A percentile compares a stretch with the other conserved stretches of the same genome.
These are phyloP conservation scores for Diaporthe capsici DNA, from an alignment of 2,329 filamentous ascomycete genomes.

Conservation along the genomic window DNA sequence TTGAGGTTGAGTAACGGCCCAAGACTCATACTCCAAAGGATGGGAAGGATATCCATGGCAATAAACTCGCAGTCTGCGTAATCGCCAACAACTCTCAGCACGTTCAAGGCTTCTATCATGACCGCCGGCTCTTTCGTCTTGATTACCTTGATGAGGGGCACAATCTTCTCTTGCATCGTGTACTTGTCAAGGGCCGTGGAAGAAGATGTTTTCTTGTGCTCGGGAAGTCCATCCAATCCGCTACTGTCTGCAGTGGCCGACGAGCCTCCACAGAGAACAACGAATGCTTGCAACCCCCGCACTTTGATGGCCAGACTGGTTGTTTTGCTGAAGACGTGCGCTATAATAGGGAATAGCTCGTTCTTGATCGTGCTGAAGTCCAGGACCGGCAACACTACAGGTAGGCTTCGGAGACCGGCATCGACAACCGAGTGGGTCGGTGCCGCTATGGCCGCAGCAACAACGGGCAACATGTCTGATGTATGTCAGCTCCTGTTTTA, in stretches of 20 bases:
- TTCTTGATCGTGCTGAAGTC: slow-evolving; percentile 98
- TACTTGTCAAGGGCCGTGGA: slow-evolving; percentile 94
- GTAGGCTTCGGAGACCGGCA: slow-evolving; percentile 83
- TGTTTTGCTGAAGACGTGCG: slow-evolving; percentile 91
- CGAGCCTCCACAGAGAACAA: slow-evolving; percentile 87
- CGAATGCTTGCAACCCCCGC: slow-evolving; percentile 89
- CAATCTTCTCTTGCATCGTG: slow-evolving; percentile 97
- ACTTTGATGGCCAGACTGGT: slow-evolving; percentile 96
- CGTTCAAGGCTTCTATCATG: slow-evolving; percentile 92
- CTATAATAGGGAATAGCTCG: slow-evolving; percentile 93
- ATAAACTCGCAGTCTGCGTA: slow-evolving; percentile 91
- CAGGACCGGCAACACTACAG: slow-evolving; percentile 85
- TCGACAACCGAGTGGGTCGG: slow-evolving; percentile 92
- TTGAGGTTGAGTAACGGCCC: slow-evolving; percentile 89
- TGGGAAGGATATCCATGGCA: slow-evolving; percentile 89
- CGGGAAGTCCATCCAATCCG: slow-evolving; percentile 80
- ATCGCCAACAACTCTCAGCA: slow-evolving; percentile 86
- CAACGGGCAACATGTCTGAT: slow-evolving; percentile 87
- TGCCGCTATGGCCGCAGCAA: slow-evolving; percentile 87
- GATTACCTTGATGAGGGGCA: slow-evolving; percentile 90
- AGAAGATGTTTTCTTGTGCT: slow-evolving; percentile 73
- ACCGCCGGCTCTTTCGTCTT: slow-evolving; percentile 98
- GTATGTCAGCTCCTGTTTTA: slow-evolving; percentile 28
- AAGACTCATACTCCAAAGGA: slow-evolving; percentile 92
- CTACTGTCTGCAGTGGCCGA: slow-evolving; percentile 69